Evolutionary conservation across 371 early-diverging fungal species (phyloP).

Genomic region (Mucor irregularis): DNA sequence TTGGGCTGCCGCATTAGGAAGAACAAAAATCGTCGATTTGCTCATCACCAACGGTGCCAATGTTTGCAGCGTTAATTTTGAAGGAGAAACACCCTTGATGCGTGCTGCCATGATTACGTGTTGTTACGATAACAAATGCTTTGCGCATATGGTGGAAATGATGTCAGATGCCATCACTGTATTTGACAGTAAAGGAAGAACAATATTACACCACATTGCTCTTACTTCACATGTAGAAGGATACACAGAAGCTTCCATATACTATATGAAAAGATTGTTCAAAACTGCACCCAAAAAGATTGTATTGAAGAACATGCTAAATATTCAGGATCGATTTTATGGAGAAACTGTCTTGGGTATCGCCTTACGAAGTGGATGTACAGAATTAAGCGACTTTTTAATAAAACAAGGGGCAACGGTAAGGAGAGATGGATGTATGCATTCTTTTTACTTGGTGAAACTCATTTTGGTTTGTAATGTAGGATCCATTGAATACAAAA

Average conservation of each 20-base stretch:
- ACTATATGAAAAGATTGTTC: slow-evolving; percentile 79
- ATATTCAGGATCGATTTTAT: slow-evolving; percentile 76
- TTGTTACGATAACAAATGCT: slow-evolving; percentile 80
- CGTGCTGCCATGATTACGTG: slow-evolving; percentile 83
- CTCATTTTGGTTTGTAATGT: too few species aligned
- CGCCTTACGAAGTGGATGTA: slow-evolving; percentile 75
- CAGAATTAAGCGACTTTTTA: slow-evolving; percentile 65
- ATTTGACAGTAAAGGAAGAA: slow-evolving; percentile 72
- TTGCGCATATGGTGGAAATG: slow-evolving; percentile 69
- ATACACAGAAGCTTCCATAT: slow-evolving; percentile 63
- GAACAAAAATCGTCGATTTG: slow-evolving; percentile 62
- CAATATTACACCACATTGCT: slow-evolving; percentile 88
- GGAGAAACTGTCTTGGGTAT: slow-evolving; percentile 85
- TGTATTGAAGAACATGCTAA: slow-evolving; percentile 63
- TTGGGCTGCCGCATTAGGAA: slow-evolving; percentile 83
- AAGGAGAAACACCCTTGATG: slow-evolving; percentile 85
- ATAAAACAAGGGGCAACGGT: slow-evolving; percentile 80
- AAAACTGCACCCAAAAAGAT: slow-evolving; percentile 29
- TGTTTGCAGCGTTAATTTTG: slow-evolving; percentile 58
- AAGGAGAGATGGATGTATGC: background rate
- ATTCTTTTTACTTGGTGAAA: too few species aligned
- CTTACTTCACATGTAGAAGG: slow-evolving; percentile 63
- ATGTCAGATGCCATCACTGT: slow-evolving; percentile 68
- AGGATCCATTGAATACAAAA: slow-evolving; percentile 19
- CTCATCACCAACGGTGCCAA: slow-evolving; percentile 75